Evolutionary conservation across 176 grass and related monocot species (phyloP), one percentile per base, ranked within the genome.

Genomic region (Triticum dicoccoides): DNA sequence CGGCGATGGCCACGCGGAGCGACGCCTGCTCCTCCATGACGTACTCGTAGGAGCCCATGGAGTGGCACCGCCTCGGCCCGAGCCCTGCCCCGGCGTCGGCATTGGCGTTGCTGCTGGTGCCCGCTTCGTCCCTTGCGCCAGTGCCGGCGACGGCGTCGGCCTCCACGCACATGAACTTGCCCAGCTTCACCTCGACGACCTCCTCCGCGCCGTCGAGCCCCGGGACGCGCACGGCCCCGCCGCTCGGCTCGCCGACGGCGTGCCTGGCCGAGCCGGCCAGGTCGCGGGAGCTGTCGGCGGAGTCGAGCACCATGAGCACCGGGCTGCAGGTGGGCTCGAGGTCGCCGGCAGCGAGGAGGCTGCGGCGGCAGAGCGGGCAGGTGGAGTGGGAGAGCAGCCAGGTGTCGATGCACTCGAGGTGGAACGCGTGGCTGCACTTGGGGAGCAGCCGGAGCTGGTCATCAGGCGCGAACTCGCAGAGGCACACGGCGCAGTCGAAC

Each of bases 341-440:
- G 63, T 94, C 90, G 3, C 44, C 73, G 13, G 44, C 44, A 11
- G 86, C 38, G 78, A 96, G 79, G 66, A 99, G 92, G 83, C 85
- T 91, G 17, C 85, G 65, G 3, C 97, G 87, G 74, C 96, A 98
- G 59, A 98, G 92, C 24, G 96, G 96, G 84, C 96, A 98, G 0
- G 96, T 95, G 81, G 93, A 98, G 90, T 98, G 96, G 2, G 96
- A 95, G 21, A 98, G 83, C 80, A 98, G 90, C 96, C 91, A 98
- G 1, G 96, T 98, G 30, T 98, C 93, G 39, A 98, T 98, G 83
- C 96, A 98, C 47, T 96, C 89, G 4, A 96, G 81, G 77, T 99
- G 97, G 86, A 99, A 99, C 33, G 97, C 97, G 77, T 99, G 97
- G 88, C 97, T 94, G 83, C 97, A 99, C 86, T 91, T 93, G 66